Conservation (phyloP, 805 yeast species). For the Candida verbasci region DNA sequence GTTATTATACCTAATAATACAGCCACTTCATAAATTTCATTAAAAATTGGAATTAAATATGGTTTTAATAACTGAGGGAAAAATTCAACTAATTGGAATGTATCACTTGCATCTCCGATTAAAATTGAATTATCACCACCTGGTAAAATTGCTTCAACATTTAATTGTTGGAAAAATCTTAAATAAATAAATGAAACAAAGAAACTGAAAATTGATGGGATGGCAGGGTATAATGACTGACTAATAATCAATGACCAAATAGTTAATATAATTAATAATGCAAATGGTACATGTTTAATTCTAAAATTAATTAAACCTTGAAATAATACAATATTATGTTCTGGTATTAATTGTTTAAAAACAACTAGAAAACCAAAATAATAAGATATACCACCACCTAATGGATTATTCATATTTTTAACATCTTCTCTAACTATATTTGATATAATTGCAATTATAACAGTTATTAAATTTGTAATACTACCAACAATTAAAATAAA, state of each 20-base stretch:
- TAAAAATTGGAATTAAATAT: slow-evolving; percentile 47
- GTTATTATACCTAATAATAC: slow-evolving; percentile 46
- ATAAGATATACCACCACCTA: slow-evolving; percentile 50
- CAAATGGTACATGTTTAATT: slow-evolving; percentile 61
- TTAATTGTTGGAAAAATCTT: slow-evolving; percentile 65
- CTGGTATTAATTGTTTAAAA: slow-evolving; percentile 55
- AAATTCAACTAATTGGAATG: slow-evolving; percentile 76
- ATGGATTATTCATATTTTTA: slow-evolving; percentile 37
- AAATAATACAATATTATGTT: slow-evolving; percentile 48
- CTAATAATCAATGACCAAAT: slow-evolving; percentile 31
- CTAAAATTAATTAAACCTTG: slow-evolving; percentile 44
- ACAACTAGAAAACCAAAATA: slow-evolving; percentile 54
- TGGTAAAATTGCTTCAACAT: slow-evolving; percentile 54
- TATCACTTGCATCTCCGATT: slow-evolving; percentile 86
- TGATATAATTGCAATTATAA: slow-evolving; percentile 36
- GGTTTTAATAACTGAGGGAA: slow-evolving; percentile 67
- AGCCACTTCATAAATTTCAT: slow-evolving; percentile 28
- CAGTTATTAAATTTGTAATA: slow-evolving; percentile 52
- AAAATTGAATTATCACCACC: slow-evolving; percentile 34
- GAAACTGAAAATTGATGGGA: slow-evolving; percentile 59
- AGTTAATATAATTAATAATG: slow-evolving; percentile 25
- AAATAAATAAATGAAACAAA: slow-evolving; percentile 70
- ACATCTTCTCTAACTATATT: slow-evolving; percentile 33
- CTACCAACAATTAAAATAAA: slow-evolving; percentile 52
- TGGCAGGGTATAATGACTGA: slow-evolving; percentile 42